Base-by-base conservation (phyloP, 176 grass and related monocot genomes). In the Melocanna baccifera region DNA sequence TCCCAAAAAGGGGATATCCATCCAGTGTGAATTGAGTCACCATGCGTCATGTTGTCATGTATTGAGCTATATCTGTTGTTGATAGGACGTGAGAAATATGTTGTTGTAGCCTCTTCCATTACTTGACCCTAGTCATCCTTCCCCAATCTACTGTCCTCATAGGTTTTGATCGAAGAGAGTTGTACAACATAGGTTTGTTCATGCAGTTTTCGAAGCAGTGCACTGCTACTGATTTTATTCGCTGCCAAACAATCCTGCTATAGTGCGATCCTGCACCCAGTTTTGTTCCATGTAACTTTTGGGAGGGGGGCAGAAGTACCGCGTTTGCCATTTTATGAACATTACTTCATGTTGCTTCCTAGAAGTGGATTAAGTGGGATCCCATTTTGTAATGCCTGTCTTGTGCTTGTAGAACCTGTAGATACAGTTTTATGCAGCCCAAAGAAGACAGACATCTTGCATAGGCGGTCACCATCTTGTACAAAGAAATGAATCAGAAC, bases 121-220 rank as follows among this genome's bases (percentile, higher is more conserved):
- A 37, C 37, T 56, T 71, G 62, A 62, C 19, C 6, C 34, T 53
- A 7, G 48, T n/a, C 15, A 10, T 25, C 62, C 12, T 53, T 25
- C 53, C 32, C 29, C n/a, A 20, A 10, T 56, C 30, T 69, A 62
- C 62, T 81, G 45, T 0, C 34, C 36, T 62, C 52, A 15, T 76
- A 70, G 62, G 23, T 75, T 76, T 52, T 43, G 64, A 69, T 81
- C 50, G 79, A 73, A 77, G 78, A 73, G 66, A 83, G 36, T 4
- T 73, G 39, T 86, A 78, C 72, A 78, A 73, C 39, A 12, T 78
- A 82, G 53, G 64, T 45, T 85, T 86, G 56, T 57, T 53, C 41
- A 55, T 4, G 48, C 37, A 59, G 66, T 73, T 73, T 46, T 25
- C 3, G 32, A 34, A 34, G 32, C 32, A 34, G 32, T 34, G 32